phyloP scores from a whole-genome alignment of 2,329 filamentous ascomycete species.

The Claviceps humidiphila region DNA sequence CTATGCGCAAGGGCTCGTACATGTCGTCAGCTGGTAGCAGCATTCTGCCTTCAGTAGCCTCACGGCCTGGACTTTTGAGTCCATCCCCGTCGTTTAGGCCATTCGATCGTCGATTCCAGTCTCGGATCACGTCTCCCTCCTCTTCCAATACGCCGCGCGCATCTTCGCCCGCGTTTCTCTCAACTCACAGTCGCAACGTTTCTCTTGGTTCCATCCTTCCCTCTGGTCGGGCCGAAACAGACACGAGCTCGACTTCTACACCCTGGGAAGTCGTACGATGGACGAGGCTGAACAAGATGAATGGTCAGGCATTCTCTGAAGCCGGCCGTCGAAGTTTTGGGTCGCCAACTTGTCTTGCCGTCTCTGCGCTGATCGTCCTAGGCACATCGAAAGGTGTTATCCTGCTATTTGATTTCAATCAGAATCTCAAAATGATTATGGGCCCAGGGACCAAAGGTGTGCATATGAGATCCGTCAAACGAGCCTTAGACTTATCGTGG shows the following conservation, averaged over 20 bases:
- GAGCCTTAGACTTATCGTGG: conserved; percentile 20
- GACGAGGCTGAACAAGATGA: conserved; percentile 86
- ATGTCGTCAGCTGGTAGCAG: conserved; percentile 61
- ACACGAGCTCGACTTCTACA: conserved; percentile 48
- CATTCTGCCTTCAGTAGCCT: conserved; percentile 54
- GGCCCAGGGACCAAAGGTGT: conserved; percentile 81
- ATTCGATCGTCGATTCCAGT: conserved; percentile 90
- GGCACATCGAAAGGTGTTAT: conserved; percentile 93
- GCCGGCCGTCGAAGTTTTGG: conserved; percentile 87
- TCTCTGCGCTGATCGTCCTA: conserved; percentile 77
- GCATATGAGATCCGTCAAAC: background rate
- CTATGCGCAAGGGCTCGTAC: conserved; percentile 39
- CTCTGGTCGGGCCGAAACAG: conserved; percentile 48
- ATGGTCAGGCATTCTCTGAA: conserved; percentile 83
- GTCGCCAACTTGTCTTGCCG: conserved; percentile 73
- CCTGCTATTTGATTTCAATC: conserved; percentile 93
- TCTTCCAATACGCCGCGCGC: conserved; percentile 48
- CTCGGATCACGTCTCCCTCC: conserved; percentile 52
- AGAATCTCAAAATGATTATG: conserved; percentile 86
- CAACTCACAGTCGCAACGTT: conserved; percentile 65
- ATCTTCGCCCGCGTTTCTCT: conserved; percentile 64
- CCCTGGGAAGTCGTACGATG: conserved; percentile 97
- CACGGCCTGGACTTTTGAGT: conserved; percentile 50
- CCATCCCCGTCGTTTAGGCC: conserved; percentile 77
- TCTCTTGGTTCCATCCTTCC: conserved; percentile 62